phyloP scores from a whole-genome alignment of 768 basidiomycete genomes.

The Postia placenta region DNA sequence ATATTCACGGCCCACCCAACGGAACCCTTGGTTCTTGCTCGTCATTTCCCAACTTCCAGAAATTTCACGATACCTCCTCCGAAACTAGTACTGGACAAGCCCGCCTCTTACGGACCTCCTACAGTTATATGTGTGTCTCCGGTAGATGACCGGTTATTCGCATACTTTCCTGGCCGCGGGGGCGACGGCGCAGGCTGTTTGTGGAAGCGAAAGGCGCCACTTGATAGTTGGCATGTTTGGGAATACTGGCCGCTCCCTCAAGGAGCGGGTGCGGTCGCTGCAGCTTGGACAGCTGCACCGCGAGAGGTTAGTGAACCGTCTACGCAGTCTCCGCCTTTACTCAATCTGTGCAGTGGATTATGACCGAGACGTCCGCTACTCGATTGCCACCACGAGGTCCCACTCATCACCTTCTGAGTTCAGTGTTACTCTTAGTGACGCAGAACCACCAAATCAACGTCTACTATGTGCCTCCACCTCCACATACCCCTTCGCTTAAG shows the following conservation, averaged over 20 bases:
- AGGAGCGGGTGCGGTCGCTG: constrained; percentile 53
- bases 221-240: constrained; percentile 57
- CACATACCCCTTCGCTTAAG: constrained; percentile 37
- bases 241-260: constrained; percentile 50
- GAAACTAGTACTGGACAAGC: constrained; percentile 37
- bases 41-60: constrained; percentile 65
- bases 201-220: constrained; percentile 53
- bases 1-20: constrained; percentile 66
- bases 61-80: constrained; percentile 58
- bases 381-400: constrained; percentile 62
- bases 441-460: constrained; percentile 53
- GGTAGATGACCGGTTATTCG: constrained; percentile 60
- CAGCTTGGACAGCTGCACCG: constrained; percentile 52
- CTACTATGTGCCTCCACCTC: constrained; percentile 48
- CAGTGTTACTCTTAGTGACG: constrained; percentile 59
- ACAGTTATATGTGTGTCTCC: constrained; percentile 56
- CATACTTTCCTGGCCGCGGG: constrained; percentile 61
- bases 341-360: constrained; percentile 42
- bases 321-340: not conserved
- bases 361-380: constrained; percentile 32
- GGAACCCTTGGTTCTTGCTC: constrained; percentile 52
- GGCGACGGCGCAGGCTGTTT: constrained; percentile 57
- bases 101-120: constrained; percentile 52
- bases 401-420: constrained; percentile 40
- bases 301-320: constrained; percentile 44